Conservation (phyloP, 352 stramenopile species). For the Phytopythium chamaehyphon region DNA sequence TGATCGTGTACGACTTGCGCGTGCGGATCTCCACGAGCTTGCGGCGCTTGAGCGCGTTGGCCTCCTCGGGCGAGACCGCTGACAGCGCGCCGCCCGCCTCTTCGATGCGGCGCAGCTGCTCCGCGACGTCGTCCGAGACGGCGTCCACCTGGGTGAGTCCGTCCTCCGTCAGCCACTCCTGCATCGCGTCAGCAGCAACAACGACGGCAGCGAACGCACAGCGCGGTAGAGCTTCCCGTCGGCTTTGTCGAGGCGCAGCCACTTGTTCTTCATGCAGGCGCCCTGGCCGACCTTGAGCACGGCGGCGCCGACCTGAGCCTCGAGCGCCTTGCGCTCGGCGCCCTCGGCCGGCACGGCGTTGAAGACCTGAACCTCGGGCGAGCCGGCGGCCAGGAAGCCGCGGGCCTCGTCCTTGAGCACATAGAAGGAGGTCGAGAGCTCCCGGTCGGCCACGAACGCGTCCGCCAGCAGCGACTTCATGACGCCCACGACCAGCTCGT, state of each 20-base stretch:
- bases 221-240: slow-evolving; percentile 86
- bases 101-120: slow-evolving; percentile 88
- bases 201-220: slow-evolving; percentile 26
- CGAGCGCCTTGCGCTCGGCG: slow-evolving; percentile 72
- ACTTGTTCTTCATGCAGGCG: slow-evolving; percentile 98
- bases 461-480: slow-evolving; percentile 96
- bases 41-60: slow-evolving; percentile 77
- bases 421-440: slow-evolving; percentile 89
- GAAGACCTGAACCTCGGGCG: slow-evolving; percentile 83
- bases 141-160: slow-evolving; percentile 54
- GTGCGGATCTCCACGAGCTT: slow-evolving; percentile 78
- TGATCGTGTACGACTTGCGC: slow-evolving; percentile 95
- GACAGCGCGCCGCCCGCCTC: slow-evolving; percentile 46
- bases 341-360: slow-evolving; percentile 69
- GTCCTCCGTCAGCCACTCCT: too few species aligned
- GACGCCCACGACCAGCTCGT: slow-evolving; percentile 92
- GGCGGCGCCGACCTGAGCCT: slow-evolving; percentile 78
- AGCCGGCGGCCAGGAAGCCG: slow-evolving; percentile 62
- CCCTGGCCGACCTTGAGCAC: slow-evolving; percentile 95
- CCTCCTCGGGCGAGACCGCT: slow-evolving; percentile 66
- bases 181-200: too few species aligned
- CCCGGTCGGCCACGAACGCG: slow-evolving; percentile 84
- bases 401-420: slow-evolving; percentile 91
- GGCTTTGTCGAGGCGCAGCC: slow-evolving; percentile 93
- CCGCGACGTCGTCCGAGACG: slow-evolving; percentile 62